A percentile compares a stretch with the other conserved stretches of the same genome.
Evolutionary conservation across 1,284 basidiomycete genomes (phyloP).

Genomic region (Melampsora occidentalis): DNA sequence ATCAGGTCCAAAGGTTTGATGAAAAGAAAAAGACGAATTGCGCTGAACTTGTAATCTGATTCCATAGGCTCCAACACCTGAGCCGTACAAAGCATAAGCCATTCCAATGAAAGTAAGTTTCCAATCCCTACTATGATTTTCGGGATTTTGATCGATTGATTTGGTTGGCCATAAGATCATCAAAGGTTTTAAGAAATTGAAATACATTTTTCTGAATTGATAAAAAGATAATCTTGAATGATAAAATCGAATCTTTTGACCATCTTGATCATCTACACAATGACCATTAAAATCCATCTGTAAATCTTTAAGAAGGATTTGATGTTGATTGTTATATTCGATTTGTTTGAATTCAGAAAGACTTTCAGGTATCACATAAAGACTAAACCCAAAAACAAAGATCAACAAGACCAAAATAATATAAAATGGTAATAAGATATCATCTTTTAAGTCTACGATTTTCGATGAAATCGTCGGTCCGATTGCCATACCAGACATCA

Average conservation of each 20-base stretch:
- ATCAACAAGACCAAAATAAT: slow-evolving; percentile 43
- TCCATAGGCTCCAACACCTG: neutral
- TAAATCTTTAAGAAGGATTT: neutral
- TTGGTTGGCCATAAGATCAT: neutral
- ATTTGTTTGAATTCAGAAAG: slow-evolving; percentile 1
- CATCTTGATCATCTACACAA: too few species aligned
- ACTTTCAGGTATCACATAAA: slow-evolving; percentile 15
- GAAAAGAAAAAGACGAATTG: neutral
- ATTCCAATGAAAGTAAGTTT: neutral
- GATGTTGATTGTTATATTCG: neutral
- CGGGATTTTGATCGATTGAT: neutral
- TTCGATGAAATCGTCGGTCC: neutral
- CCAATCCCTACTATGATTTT: neutral
- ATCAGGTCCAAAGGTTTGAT: neutral
- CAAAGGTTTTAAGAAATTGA: neutral
- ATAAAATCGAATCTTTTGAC: neutral
- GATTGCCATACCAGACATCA: neutral
- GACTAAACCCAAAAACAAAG: slow-evolving; percentile 25
- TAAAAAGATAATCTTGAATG: neutral
- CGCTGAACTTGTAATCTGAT: neutral
- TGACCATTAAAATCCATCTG: neutral
- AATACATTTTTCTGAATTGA: neutral
- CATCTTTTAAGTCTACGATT: neutral
- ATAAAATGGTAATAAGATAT: slow-evolving; percentile 10
- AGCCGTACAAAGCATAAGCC: neutral